Evolutionary conservation across 331 rosid species (phyloP).

Genomic region (Spiraea crenata): DNA sequence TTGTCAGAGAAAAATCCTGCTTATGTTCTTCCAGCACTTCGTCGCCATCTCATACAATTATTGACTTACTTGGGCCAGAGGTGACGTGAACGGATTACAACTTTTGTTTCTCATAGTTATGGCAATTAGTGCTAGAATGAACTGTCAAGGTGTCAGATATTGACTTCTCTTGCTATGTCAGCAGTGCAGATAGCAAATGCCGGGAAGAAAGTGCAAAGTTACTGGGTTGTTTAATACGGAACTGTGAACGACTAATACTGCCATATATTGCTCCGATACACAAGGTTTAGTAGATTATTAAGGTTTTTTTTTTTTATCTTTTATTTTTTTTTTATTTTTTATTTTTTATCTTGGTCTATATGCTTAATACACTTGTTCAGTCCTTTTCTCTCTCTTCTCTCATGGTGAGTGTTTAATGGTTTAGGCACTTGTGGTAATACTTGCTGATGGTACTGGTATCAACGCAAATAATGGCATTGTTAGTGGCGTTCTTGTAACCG

Average conservation of each 20-base stretch:
- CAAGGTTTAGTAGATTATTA: constrained; percentile 53
- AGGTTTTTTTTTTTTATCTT: too few relatives aligned
- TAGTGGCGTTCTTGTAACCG: constrained; percentile 97
- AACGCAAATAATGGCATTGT: constrained; percentile 79
- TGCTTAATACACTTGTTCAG: constrained; percentile 10
- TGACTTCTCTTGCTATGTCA: constrained; percentile 43
- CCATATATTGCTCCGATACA: constrained; percentile 96
- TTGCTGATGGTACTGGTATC: constrained; percentile 54
- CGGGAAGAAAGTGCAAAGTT: constrained; percentile 98
- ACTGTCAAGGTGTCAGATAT: constrained; percentile 22
- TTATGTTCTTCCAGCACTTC: constrained; percentile 98
- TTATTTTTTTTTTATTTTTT: too few relatives aligned
- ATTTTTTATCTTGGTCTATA: not conserved
- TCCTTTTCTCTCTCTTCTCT: constrained; percentile 18
- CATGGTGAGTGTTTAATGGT: constrained; percentile 27
- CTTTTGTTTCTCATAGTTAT: constrained; percentile 9
- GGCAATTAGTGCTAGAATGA: constrained; percentile 13
- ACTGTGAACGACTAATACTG: constrained; percentile 85
- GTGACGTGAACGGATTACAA: constrained; percentile 41
- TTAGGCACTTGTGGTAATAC: constrained; percentile 96
- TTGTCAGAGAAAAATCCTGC: constrained; percentile 97
- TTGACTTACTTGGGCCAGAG: constrained; percentile 88
- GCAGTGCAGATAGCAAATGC: constrained; percentile 99
- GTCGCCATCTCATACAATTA: constrained; percentile 96
- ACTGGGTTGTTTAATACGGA: constrained; percentile 92